Evolutionary conservation across 495 filamentous ascomycete species (phyloP), one percentile per base, ranked within the genome.

Genomic region (Elasticomyces elasticus): DNA sequence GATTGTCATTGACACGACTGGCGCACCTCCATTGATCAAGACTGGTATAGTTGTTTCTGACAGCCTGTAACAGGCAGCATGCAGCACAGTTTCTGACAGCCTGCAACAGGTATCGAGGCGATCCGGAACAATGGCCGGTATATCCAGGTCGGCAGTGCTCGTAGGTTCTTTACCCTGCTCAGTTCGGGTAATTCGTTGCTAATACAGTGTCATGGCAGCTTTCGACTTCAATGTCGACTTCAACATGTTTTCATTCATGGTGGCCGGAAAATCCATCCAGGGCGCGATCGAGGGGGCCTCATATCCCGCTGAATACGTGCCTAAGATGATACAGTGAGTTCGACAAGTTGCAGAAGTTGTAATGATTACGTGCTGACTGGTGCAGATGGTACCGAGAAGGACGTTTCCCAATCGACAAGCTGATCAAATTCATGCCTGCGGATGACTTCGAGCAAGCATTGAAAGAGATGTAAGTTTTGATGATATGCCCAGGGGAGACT

Each of bases 391-490:
- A 62, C 35, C 50, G 58, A 17, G 64, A 66, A 42, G 66, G 66
- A 11, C 62, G 54, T 52, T 61, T 69, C 22, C 64, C 64, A 7
- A 20, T 69, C n/a, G 62, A 67, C 28, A 64, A 63, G 38, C 17
- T 69, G 12, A 51, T 59, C 12, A 65, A 67, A 50, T 55, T 47
- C n/a, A 59, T 61, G 71, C 86, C 82, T 58, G 87, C 86, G 27
- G 86, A 88, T 54, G 78, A 86, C 56, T 76, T 87, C 51, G 60
- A 72, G 64, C 63, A 70, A 54, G 76, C 71, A 17, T 69, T 76
- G 50, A 49, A 69, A 27, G 70, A 71, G 49, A 59, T 75, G 64
- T 40, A 17, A 40, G 35, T 40, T 12, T 15, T 5, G 2, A 40
- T 40, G 35, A 17, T 7, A 33, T 33, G 7, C 30, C 15, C 30